Evolutionary conservation across 2,329 filamentous ascomycete genomes (phyloP).

Genomic region (Aspergillus bombycis): DNA sequence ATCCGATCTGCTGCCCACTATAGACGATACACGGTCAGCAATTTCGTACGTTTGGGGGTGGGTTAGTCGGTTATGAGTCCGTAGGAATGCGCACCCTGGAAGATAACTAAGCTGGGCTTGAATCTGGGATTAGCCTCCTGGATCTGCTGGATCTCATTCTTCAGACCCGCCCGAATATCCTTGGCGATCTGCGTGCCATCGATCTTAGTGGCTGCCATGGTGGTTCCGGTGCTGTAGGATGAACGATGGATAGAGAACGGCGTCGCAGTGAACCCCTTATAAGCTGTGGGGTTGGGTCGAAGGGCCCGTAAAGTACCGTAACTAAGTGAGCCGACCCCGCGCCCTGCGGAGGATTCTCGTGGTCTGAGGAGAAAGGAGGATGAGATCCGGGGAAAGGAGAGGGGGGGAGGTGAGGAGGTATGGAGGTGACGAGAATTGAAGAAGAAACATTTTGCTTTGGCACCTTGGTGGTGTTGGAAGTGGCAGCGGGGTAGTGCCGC

Average conservation of each 20-base stretch:
- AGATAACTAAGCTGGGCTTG: constrained; percentile 87
- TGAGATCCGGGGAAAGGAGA: constrained; percentile 16
- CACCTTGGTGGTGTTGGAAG: constrained; percentile 10
- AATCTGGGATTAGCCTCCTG: constrained; percentile 85
- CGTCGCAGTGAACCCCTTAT: constrained; percentile 22
- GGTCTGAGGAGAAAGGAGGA: constrained; percentile 12
- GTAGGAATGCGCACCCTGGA: constrained; percentile 70
- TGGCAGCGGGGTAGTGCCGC: constrained; percentile 29
- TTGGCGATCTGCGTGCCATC: constrained; percentile 96
- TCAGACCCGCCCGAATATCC: constrained; percentile 80
- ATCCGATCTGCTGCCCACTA: constrained; percentile 90
- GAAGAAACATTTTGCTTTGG: constrained; percentile 18
- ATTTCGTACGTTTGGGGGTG: neutral
- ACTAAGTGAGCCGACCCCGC: constrained; percentile 20
- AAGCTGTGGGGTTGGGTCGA: constrained; percentile 19
- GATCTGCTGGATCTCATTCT: constrained; percentile 76
- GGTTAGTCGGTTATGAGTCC: neutral
- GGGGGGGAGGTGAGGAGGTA: constrained; percentile 17
- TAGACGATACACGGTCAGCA: constrained; percentile 12
- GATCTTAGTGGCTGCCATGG: constrained; percentile 87
- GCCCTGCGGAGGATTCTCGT: constrained; percentile 19
- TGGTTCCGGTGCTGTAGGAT: constrained; percentile 58
- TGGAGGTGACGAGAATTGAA: constrained; percentile 23
- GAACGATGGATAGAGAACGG: constrained; percentile 27
- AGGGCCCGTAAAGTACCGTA: constrained; percentile 16